Conservation (phyloP, 176 grass and related monocot species). For the Carex littledalei region DNA sequence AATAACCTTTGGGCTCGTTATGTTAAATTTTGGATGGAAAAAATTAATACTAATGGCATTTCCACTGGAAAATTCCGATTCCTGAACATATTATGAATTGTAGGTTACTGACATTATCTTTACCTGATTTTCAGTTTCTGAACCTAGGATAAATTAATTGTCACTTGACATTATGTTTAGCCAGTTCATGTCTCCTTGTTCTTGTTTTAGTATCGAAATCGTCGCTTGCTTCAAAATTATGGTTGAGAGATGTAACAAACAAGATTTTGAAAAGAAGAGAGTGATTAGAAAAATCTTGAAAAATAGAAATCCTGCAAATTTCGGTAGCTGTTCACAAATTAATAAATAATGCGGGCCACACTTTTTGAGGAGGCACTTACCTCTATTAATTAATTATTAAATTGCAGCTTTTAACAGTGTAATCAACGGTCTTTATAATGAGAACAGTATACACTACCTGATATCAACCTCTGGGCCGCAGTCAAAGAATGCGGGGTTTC, state of each 20-base stretch:
- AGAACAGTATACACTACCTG: not conserved
- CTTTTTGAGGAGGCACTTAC: not conserved
- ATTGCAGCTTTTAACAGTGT: not conserved
- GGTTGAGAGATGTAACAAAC: not conserved
- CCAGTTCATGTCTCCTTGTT: not conserved
- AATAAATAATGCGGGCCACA: not conserved
- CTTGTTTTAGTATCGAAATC: not conserved
- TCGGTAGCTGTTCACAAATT: not conserved
- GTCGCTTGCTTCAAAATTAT: not conserved
- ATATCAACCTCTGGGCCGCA: not conserved
- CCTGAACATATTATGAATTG: not conserved
- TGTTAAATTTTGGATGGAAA: not conserved
- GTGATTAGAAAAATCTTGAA: not conserved
- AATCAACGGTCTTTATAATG: not conserved
- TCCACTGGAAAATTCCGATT: not conserved
- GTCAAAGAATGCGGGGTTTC: not conserved
- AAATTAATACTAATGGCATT: not conserved
- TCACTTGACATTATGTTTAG: not conserved
- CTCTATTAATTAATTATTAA: not conserved
- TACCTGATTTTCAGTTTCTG: not conserved
- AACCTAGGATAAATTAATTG: not conserved
- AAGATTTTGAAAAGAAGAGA: not conserved
- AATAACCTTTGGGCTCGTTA: not conserved
- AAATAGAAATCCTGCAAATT: not conserved
- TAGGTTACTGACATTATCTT: not conserved